These are phyloP conservation scores for Monilinia fructigena DNA, from an alignment of 2,329 filamentous ascomycete genomes.

Conservation along the genomic window DNA sequence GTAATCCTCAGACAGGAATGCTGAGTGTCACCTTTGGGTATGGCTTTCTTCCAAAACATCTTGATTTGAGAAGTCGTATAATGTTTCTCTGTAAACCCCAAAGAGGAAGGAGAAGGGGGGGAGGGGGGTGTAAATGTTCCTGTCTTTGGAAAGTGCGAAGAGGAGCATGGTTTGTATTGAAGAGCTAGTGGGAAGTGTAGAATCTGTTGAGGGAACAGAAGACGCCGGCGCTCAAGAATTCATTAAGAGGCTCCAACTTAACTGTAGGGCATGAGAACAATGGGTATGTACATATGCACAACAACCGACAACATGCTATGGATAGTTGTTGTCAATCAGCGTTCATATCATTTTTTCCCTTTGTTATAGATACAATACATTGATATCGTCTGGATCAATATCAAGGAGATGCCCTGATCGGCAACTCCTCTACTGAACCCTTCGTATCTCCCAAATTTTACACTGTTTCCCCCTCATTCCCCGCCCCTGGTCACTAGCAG, in stretches of 20 bases:
- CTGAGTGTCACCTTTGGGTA: too few species aligned
- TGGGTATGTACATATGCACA: background rate
- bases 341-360: background rate
- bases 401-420: background rate
- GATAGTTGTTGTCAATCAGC: background rate
- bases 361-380: background rate
- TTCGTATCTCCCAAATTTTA: background rate
- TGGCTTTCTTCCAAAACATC: too few species aligned
- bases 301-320: background rate
- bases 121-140: too few species aligned
- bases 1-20: too few species aligned
- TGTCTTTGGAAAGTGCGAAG: too few species aligned
- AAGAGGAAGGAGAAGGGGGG: too few species aligned
- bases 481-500: background rate
- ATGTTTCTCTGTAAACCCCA: too few species aligned
- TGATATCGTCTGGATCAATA: background rate
- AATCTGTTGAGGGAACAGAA: too few species aligned
- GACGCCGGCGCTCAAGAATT: too few species aligned
- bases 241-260: background rate
- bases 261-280: background rate
- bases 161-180: too few species aligned
- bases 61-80: too few species aligned
- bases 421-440: background rate
- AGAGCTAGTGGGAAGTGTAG: too few species aligned
- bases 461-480: background rate